These are phyloP conservation scores for Fusarium lateritium DNA, from an alignment of 2,329 filamentous ascomycete species.

Conservation along the genomic window DNA sequence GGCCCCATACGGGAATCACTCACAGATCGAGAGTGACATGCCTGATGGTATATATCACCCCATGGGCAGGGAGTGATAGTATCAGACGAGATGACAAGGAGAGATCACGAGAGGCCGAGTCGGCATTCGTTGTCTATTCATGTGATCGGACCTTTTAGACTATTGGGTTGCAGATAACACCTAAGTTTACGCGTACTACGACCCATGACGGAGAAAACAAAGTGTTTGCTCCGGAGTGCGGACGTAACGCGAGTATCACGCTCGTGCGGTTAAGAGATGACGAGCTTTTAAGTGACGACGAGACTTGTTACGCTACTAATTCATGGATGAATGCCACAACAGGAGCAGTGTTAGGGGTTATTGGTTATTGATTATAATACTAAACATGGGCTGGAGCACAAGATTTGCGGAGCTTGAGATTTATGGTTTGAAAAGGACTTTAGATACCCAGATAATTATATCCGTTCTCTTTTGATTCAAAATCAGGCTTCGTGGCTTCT, in stretches of 20 bases:
- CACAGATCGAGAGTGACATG: conserved; percentile 45
- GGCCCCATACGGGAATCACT: conserved; percentile 38
- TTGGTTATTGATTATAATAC: background rate
- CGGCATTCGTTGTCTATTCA: background rate
- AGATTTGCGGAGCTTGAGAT: background rate
- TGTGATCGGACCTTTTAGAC: conserved; percentile 6
- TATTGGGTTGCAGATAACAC: background rate
- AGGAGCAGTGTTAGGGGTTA: background rate
- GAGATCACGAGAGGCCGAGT: background rate
- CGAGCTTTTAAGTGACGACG: background rate
- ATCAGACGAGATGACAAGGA: background rate
- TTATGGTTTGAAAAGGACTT: background rate
- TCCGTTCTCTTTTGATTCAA: conserved; percentile 21
- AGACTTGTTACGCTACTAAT: background rate
- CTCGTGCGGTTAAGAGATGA: background rate
- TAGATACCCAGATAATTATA: conserved; percentile 28
- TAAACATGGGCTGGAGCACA: background rate
- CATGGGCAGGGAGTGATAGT: conserved; percentile 40
- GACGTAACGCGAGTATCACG: conserved; percentile 8
- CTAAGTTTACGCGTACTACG: conserved; percentile 1
- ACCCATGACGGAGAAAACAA: conserved; percentile 2
- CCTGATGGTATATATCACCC: conserved; percentile 45
- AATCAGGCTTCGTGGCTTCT: conserved; percentile 10
- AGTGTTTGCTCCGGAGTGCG: conserved; percentile 25
- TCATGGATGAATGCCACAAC: background rate